A percentile compares a stretch with the other conserved stretches of the same genome.
Evolutionary conservation across 768 basidiomycete genomes (phyloP).

Genomic region (Paxillus rubicundulus): DNA sequence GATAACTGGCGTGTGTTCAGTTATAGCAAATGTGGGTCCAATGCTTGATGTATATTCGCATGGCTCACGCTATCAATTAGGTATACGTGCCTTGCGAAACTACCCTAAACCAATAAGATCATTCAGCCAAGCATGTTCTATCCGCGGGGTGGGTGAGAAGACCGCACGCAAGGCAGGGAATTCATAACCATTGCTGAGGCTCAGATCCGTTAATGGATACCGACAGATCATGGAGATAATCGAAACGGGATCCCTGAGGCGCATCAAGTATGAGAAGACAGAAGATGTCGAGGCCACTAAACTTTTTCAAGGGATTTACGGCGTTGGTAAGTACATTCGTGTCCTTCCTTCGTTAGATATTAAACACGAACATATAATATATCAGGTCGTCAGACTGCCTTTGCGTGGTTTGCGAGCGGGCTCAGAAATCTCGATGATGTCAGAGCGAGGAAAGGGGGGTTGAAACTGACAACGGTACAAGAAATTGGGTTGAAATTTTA

Average conservation of each 20-base stretch:
- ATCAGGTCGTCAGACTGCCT: conserved; percentile 62
- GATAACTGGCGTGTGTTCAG: conserved; percentile 66
- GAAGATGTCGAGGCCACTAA: conserved; percentile 55
- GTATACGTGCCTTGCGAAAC: conserved; percentile 54
- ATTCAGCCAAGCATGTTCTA: conserved; percentile 53
- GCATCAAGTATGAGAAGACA: conserved; percentile 66
- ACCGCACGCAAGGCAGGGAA: conserved; percentile 67
- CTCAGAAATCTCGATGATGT: conserved; percentile 80
- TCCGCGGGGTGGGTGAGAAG: conserved; percentile 68
- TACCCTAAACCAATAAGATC: conserved; percentile 59
- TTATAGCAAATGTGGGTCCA: conserved; percentile 60
- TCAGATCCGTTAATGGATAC: background rate
- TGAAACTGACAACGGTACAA: conserved; percentile 59
- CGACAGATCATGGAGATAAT: conserved; percentile 78
- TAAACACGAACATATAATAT: background rate
- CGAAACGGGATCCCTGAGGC: conserved; percentile 64
- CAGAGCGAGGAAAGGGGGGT: conserved; percentile 51
- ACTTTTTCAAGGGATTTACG: conserved; percentile 80
- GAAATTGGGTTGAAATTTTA: conserved; percentile 68
- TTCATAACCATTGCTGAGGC: no score
- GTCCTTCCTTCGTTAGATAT: background rate
- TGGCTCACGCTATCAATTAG: conserved; percentile 34
- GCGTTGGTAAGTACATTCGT: conserved; percentile 60
- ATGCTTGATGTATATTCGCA: background rate
- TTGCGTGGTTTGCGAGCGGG: conserved; percentile 72